Evolutionary conservation across 1,284 basidiomycete genomes (phyloP).

Genomic region (Inonotus obliquus): DNA sequence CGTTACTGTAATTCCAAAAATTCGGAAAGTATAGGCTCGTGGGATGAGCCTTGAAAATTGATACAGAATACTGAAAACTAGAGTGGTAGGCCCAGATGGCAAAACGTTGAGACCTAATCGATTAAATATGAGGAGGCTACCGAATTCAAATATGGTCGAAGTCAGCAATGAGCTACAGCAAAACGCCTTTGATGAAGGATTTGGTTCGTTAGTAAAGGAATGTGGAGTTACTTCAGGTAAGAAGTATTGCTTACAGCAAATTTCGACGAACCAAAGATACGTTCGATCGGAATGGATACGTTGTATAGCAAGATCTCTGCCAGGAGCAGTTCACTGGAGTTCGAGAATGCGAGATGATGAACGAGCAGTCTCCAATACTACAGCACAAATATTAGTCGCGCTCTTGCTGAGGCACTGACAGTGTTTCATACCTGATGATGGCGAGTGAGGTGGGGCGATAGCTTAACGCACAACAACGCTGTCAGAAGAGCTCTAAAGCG

Average conservation of each 20-base stretch:
- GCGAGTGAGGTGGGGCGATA: constrained; percentile 64
- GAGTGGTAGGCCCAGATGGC: constrained; percentile 68
- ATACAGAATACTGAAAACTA: constrained; percentile 74
- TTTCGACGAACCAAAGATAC: constrained; percentile 83
- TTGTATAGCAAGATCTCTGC: constrained; percentile 74
- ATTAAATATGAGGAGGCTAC: constrained; percentile 57
- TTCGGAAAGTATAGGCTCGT: constrained; percentile 65
- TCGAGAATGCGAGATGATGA: constrained; percentile 78
- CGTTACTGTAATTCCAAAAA: constrained; percentile 70
- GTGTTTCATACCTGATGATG: constrained; percentile 56
- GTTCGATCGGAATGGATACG: constrained; percentile 70
- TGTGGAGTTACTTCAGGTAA: background rate
- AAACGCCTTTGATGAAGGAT: constrained; percentile 74
- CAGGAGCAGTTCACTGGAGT: constrained; percentile 81
- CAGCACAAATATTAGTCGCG: background rate
- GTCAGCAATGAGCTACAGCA: constrained; percentile 57
- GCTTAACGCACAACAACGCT: constrained; percentile 31
- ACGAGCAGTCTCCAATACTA: constrained; percentile 83
- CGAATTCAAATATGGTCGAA: constrained; percentile 64
- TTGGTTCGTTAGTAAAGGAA: background rate
- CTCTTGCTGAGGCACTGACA: background rate
- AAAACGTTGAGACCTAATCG: constrained; percentile 65
- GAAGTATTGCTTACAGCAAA: constrained; percentile 64
- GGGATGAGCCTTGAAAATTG: constrained; percentile 79
- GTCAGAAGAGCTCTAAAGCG: background rate